A percentile compares a stretch with the other conserved stretches of the same genome.
Evolutionary conservation across 139 green algal species (phyloP).

Genomic region (Deuterostichococcus epilithicus): DNA sequence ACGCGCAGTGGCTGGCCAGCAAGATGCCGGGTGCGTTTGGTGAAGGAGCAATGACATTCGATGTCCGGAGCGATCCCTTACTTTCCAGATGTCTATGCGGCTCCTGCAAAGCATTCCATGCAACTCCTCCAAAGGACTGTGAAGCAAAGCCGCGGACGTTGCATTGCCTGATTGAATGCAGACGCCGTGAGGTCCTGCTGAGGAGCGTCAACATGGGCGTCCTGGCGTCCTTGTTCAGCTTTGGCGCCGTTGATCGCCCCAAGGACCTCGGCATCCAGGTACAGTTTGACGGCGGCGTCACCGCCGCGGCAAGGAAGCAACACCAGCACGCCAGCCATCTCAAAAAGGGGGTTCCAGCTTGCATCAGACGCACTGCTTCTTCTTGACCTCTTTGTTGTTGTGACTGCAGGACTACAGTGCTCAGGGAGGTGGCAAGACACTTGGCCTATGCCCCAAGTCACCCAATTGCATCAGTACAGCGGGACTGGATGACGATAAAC

Average conservation of each 20-base stretch:
- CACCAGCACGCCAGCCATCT: background rate
- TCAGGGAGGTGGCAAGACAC: background rate
- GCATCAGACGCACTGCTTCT: background rate
- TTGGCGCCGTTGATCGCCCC: conserved; percentile 56
- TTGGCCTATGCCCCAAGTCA: background rate
- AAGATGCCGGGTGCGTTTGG: background rate
- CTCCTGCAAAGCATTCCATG: no score
- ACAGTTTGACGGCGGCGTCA: background rate
- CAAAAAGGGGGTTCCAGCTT: background rate
- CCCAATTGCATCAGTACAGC: background rate
- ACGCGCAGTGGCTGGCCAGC: background rate
- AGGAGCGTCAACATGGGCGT: conserved; percentile 58
- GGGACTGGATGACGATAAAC: background rate
- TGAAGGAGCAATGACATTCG: no score
- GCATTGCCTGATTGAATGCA: background rate
- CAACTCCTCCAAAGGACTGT: no score
- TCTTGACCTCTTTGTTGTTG: background rate
- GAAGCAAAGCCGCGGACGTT: no score
- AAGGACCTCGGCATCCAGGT: conserved; percentile 54
- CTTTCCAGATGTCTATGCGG: no score
- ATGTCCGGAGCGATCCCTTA: no score
- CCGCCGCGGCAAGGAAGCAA: background rate
- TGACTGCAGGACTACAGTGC: background rate
- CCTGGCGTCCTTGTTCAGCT: conserved; percentile 63
- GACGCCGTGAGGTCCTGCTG: conserved; percentile 67